A percentile compares a stretch with the other conserved stretches of the same genome.
Evolutionary conservation across 352 stramenopile species (phyloP).

Genomic region (Blastocystis sp.): DNA sequence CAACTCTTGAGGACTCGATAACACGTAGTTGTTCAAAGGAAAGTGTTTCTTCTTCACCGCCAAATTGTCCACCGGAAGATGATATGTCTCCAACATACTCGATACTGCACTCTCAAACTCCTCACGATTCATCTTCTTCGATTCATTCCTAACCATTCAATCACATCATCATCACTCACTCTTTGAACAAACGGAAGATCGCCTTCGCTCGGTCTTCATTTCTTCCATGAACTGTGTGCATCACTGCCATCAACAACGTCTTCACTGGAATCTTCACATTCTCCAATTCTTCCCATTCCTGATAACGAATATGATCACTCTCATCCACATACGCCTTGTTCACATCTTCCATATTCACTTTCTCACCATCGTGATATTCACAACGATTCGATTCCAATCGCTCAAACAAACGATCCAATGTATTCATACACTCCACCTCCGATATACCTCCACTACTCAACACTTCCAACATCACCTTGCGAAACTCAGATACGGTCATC

Average conservation of each 20-base stretch:
- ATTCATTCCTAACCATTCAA: not conserved
- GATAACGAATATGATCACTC: not conserved
- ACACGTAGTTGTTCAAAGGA: not conserved
- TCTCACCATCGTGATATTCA: not conserved
- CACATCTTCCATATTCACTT: not conserved
- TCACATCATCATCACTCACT: not conserved
- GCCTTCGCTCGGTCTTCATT: not conserved
- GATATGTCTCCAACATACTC: not conserved
- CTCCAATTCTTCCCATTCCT: not conserved
- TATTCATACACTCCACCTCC: not conserved
- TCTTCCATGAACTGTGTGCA: not conserved
- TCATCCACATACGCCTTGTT: not conserved
- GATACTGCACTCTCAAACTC: not conserved
- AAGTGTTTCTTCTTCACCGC: not conserved
- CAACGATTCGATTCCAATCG: not conserved
- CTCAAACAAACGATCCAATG: not conserved
- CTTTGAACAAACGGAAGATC: slow-evolving; percentile 6
- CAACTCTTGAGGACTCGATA: not conserved
- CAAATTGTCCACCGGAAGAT: not conserved
- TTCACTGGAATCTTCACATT: not conserved
- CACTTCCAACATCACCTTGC: not conserved
- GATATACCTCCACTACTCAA: not conserved
- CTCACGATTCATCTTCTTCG: not conserved
- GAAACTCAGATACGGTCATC: not conserved
- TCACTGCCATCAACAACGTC: not conserved